A percentile compares a stretch with the other conserved stretches of the same genome.
phyloP scores from a whole-genome alignment of 2,329 filamentous ascomycete species.

The Pezicula neosporulosa region DNA sequence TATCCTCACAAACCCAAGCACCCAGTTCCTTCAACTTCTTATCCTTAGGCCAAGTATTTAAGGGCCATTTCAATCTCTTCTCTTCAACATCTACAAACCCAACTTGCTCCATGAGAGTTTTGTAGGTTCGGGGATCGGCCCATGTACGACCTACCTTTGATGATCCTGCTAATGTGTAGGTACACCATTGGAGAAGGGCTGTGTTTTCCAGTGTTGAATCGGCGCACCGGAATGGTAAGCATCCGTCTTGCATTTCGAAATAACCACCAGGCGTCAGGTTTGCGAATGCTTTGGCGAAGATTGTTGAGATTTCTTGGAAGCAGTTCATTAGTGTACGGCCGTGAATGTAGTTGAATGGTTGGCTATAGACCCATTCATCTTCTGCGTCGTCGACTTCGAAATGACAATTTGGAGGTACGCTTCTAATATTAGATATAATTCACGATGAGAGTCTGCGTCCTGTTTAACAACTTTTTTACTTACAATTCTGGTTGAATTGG shows the following conservation, averaged over 20 bases:
- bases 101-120: constrained; percentile 1
- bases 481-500: constrained; percentile 18
- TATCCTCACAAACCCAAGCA: constrained; percentile 18
- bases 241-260: constrained; percentile 26
- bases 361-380: constrained; percentile 40
- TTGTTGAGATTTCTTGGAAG: constrained; percentile 1
- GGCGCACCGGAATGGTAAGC: background rate
- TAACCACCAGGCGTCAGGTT: constrained; percentile 20
- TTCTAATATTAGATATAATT: background rate
- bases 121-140: background rate
- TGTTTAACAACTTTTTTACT: background rate
- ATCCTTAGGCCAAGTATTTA: constrained; percentile 46
- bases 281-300: constrained; percentile 5
- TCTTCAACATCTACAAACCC: constrained; percentile 26
- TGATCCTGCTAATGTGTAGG: background rate
- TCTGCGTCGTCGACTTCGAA: constrained; percentile 49
- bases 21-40: constrained; percentile 21
- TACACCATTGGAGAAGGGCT: background rate
- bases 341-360: constrained; percentile 47
- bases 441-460: background rate
- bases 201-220: background rate
- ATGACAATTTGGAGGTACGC: constrained; percentile 40
- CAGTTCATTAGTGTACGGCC: constrained; percentile 34
- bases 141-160: constrained; percentile 10
- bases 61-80: constrained; percentile 43